Conservation (phyloP, 164 flowering plant genomes). For the Platanus orientalis region DNA sequence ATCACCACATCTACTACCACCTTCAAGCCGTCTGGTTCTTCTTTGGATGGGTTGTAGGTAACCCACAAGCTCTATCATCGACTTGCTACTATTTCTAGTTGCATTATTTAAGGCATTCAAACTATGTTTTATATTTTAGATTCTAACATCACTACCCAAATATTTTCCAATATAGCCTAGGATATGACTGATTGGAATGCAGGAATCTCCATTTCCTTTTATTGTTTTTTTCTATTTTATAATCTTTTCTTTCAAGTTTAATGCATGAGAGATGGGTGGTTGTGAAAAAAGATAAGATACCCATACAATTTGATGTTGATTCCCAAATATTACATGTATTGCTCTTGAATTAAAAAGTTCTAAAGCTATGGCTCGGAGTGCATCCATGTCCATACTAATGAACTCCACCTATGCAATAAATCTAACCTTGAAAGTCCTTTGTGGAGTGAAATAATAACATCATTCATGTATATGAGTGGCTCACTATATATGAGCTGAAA, state of each 20-base stretch:
- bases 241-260: conserved; percentile 8
- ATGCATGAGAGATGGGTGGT: conserved; percentile 31
- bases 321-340: conserved; percentile 16
- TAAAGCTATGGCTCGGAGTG: conserved; percentile 39
- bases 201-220: too few species aligned
- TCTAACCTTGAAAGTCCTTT: conserved; percentile 44
- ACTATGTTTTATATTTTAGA: too few species aligned
- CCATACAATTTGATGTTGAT: conserved; percentile 48
- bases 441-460: conserved; percentile 35
- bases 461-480: conserved; percentile 59
- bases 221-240: too few species aligned
- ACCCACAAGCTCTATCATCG: too few species aligned
- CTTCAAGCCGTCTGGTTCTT: too few species aligned
- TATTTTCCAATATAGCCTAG: too few species aligned
- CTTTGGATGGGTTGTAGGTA: too few species aligned
- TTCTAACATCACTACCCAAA: too few species aligned
- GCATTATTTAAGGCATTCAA: too few species aligned
- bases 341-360: conserved; percentile 20
- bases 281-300: conserved; percentile 58
- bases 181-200: too few species aligned
- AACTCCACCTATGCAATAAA: conserved; percentile 26
- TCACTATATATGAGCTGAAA: conserved; percentile 34
- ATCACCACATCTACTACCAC: too few species aligned
- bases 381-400: conserved; percentile 49
- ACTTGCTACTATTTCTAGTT: too few species aligned